Conservation (phyloP, 1,139 yeast genomes). For the Yamadazyma triangularis region DNA sequence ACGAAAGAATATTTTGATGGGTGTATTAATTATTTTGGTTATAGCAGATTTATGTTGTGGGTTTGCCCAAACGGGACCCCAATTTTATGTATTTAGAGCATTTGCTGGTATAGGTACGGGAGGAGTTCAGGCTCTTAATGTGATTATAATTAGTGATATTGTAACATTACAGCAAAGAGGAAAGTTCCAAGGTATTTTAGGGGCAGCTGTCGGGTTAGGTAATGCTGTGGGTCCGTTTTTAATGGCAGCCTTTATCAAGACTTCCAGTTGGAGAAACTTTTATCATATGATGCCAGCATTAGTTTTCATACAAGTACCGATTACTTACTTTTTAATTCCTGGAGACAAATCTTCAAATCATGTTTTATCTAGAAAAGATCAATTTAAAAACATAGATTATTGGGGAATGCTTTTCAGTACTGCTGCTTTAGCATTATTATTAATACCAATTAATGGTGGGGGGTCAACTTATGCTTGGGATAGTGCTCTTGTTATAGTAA, state of each 20-base stretch:
- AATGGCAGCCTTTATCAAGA: conserved; percentile 45
- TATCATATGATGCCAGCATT: conserved; percentile 46
- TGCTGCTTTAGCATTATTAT: conserved; percentile 37
- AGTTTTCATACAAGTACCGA: conserved; percentile 23
- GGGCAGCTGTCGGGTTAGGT: conserved; percentile 51
- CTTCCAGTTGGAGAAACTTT: conserved; percentile 47
- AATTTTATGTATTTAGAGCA: conserved; percentile 40
- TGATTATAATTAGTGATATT: conserved; percentile 42
- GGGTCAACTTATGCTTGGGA: conserved; percentile 52
- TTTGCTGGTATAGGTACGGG: conserved; percentile 45
- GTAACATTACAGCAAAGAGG: conserved; percentile 42
- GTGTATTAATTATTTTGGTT: conserved; percentile 26
- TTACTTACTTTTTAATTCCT: conserved; percentile 24
- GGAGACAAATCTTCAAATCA: conserved; percentile 14
- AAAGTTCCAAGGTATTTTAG: conserved; percentile 45
- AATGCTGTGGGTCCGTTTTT: conserved; percentile 54
- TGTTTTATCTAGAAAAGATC: conserved; percentile 24
- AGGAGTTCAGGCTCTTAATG: conserved; percentile 36
- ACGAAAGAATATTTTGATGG: conserved; percentile 32
- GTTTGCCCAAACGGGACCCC: conserved; percentile 33
- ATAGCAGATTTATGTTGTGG: conserved; percentile 42
- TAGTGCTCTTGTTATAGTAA: conserved; percentile 41
- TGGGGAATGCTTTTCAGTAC: conserved; percentile 44
- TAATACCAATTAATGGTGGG: conserved; percentile 54
- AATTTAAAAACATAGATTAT: conserved; percentile 43